Conservation (phyloP, 1,284 basidiomycete genomes). For the Cystobasidium sp. region DNA sequence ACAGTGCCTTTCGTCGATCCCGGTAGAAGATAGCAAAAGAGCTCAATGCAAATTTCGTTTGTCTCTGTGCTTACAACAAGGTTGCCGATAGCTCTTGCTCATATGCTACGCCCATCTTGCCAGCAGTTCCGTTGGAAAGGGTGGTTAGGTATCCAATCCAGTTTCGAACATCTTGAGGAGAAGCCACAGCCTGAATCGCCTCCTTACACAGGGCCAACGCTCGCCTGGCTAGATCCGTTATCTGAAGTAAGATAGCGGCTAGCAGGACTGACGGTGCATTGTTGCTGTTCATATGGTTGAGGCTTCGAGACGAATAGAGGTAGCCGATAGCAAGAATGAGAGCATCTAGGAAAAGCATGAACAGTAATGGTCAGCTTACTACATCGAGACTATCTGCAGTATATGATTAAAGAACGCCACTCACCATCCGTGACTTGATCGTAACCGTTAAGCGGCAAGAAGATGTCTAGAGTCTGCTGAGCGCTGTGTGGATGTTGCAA, state of each 20-base stretch:
- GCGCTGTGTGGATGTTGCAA: slow-evolving; percentile 32
- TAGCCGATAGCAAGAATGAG: slow-evolving; percentile 38
- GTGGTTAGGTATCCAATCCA: slow-evolving; percentile 38
- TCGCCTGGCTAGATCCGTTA: slow-evolving; percentile 39
- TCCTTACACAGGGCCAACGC: slow-evolving; percentile 35
- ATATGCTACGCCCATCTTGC: slow-evolving; percentile 16
- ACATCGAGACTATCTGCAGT: not conserved
- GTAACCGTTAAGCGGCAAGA: slow-evolving; percentile 29
- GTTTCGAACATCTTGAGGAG: slow-evolving; percentile 24
- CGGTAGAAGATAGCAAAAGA: too few relatives aligned
- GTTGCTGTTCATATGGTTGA: slow-evolving; percentile 13
- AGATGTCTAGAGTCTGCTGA: slow-evolving; percentile 33
- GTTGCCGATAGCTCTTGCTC: slow-evolving; percentile 31
- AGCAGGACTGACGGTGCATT: slow-evolving; percentile 41
- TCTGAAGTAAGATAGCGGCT: slow-evolving; percentile 35
- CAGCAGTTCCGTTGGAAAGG: not conserved
- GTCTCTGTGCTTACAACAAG: slow-evolving; percentile 12
- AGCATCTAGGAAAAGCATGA: slow-evolving; percentile 26
- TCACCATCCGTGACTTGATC: slow-evolving; percentile 40
- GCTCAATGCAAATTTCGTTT: too few relatives aligned
- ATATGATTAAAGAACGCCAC: not conserved
- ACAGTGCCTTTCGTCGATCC: too few relatives aligned
- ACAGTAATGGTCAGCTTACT: not conserved
- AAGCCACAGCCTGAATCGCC: slow-evolving; percentile 16
- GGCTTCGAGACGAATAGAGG: slow-evolving; percentile 40